Conservation (phyloP, 257 asterid genomes). For the Plectranthus barbatus region DNA sequence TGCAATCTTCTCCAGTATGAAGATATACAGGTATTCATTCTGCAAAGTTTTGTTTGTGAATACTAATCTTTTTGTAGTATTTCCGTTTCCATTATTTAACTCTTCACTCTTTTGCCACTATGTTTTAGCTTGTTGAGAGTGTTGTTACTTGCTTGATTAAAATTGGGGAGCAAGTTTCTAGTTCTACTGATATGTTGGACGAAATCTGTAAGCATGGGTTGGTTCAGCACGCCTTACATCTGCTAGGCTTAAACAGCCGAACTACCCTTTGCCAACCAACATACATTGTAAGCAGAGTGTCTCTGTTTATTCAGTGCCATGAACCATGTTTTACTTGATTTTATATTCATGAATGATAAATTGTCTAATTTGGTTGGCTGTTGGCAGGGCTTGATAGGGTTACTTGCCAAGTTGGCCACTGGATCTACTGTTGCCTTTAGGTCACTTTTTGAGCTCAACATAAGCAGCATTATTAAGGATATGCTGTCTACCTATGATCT, state of each 20-base stretch:
- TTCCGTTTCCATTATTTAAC: conserved; percentile 8
- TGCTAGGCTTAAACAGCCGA: conserved; percentile 58
- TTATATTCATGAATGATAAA: not conserved
- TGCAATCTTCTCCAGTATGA: conserved; percentile 90
- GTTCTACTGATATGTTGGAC: conserved; percentile 65
- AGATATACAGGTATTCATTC: conserved; percentile 67
- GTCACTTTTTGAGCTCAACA: conserved; percentile 71
- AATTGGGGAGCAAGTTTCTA: conserved; percentile 55
- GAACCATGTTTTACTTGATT: not conserved
- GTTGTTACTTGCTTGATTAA: conserved; percentile 80
- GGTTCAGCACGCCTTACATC: conserved; percentile 66
- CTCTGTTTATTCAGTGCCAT: not conserved
- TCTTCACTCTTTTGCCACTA: not conserved
- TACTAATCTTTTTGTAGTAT: not conserved
- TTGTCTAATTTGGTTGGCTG: conserved; percentile 21
- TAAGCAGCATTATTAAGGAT: conserved; percentile 61
- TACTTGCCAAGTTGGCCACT: conserved; percentile 72
- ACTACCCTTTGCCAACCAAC: conserved; percentile 61
- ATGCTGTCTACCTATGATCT: conserved; percentile 48
- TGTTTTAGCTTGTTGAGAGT: conserved; percentile 81
- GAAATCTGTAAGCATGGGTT: conserved; percentile 74
- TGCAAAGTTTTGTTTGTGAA: conserved; percentile 1
- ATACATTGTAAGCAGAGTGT: conserved; percentile 51
- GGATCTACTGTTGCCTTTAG: conserved; percentile 70
- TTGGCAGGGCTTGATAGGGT: conserved; percentile 78